Evolutionary conservation across 2,329 filamentous ascomycete species (phyloP), one percentile per base, ranked within the genome.

Genomic region (Sclerotinia sclerotiorum): DNA sequence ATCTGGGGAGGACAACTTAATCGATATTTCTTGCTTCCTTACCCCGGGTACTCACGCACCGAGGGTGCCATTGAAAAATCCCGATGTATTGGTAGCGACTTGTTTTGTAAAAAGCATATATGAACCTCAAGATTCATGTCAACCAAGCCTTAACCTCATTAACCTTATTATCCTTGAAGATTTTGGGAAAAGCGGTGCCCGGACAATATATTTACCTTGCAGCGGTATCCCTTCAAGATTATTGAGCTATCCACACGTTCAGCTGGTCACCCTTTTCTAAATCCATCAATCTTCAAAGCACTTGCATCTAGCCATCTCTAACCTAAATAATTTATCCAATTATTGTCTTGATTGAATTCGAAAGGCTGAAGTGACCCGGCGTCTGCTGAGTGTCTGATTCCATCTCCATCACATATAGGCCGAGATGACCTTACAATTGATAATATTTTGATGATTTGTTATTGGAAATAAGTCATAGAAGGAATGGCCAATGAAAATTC

Each of bases 21-120:
- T 32, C 32, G n/a, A 56, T 17, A n/a, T 48, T 49, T 49, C 58
- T 49, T 49, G 4, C 11, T 32, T 49, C 27, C 2, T 48, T 35
- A 35, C n/a, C 58, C 27, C 21, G 44, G 44, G 27, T 49, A 11
- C 58, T 49, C n/a, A n/a, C 10, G 13, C 27, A 62, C 60, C n/a
- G 17, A 27, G 60, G 27, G 15, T 39, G 10, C n/a, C 48, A 21
- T 39, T 49, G 46, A 24, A 48, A 19, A 21, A 58, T 46, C 19
- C 52, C 51, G 42, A 48, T 24, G 15, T 21, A 19, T 35, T 58
- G 62, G 62, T 55, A 65, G 62, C 62, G 62, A 65, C 27, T n/a
- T 6, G n/a, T 55, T 65, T 21, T 44, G 19, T 17, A 42, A 15
- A 39, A 65, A 44, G 35, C 8, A 65, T 65, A 42, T 54, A 15